These are phyloP conservation scores for Thermoascus crustaceus DNA, from an alignment of 2,329 filamentous ascomycete species.

Conservation along the genomic window DNA sequence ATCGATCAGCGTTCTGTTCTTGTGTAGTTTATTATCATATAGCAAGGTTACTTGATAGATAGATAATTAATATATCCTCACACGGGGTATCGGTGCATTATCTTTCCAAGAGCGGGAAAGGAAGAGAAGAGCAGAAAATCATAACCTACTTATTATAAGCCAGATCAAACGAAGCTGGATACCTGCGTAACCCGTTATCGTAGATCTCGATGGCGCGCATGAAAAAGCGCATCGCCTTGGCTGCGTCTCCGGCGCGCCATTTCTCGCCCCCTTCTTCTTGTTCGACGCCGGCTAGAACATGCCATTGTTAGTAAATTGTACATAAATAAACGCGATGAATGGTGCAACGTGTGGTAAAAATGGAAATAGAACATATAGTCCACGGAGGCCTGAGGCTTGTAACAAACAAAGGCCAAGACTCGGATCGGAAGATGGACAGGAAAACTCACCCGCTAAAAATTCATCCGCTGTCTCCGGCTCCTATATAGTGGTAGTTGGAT, in stretches of 20 bases:
- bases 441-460: slow-evolving; percentile 49
- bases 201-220: slow-evolving; percentile 60
- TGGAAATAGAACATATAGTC: background rate
- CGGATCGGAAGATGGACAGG: no score
- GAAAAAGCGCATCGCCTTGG: slow-evolving; percentile 52
- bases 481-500: slow-evolving; percentile 26
- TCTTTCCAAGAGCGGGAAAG: background rate
- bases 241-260: slow-evolving; percentile 63
- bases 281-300: slow-evolving; percentile 57
- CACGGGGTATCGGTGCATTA: background rate
- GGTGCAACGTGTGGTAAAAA: background rate
- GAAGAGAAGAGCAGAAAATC: background rate
- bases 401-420: no score
- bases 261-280: slow-evolving; percentile 66
- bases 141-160: slow-evolving; percentile 62
- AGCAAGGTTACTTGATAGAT: no score
- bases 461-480: slow-evolving; percentile 57
- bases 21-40: no score
- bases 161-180: slow-evolving; percentile 58
- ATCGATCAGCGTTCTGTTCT: slow-evolving; percentile 9
- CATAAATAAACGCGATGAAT: slow-evolving; percentile 4
- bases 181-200: slow-evolving; percentile 52
- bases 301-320: no score
- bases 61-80: slow-evolving; percentile 6
- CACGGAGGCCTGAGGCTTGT: no score